Evolutionary conservation across 2,329 filamentous ascomycete genomes (phyloP), one percentile per base, ranked within the genome.

Genomic region (Pestalotiopsis sp.): DNA sequence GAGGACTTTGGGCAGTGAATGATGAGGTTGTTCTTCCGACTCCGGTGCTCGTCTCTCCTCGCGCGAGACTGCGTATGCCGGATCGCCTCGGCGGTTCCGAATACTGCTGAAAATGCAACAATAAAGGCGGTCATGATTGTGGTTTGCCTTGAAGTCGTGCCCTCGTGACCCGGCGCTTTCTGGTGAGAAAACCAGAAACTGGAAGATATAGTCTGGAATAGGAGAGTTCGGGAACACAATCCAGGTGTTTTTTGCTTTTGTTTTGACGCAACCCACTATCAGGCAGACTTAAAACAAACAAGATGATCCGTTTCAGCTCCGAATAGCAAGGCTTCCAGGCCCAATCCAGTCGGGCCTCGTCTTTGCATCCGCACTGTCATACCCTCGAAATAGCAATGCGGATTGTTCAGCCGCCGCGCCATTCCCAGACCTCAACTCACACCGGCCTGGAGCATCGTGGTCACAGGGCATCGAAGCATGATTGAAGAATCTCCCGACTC

Each of bases 1-100:
- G 82, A 84, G 30, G 81, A 81, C 74, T 84, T 84, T 58, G 80
- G 78, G 64, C 82, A 84, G 67, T 81, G 81, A 2, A 84, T 80
- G 38, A 82, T 73, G 48, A 85, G 78, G 66, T 85, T 84, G 70
- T 83, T 83, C 69, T 83, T 83, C 63, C 82, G 78, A 69, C 78
- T 80, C 65, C 83, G 79, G 70, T 85, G 83, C 68, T 85, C 83
- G 70, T 85, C 82, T 57, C 78, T 78, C 56, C 79, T 81, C 3
- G 79, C 76, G 69, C 82, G 82, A n/a, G 80, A 77, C 72, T 84
- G 83, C 9, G 82, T 82, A 48, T 82, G 79, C 57, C 81, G 77
- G 67, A 85, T 83, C 17, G 81, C 82, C 72, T 85, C 83, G 22
- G 81, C 79, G 0, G 81, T 78, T 68, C 82, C 83, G 67, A 82